Base-by-base conservation (phyloP, 2,329 filamentous ascomycete genomes). In the Fusarium setosum region DNA sequence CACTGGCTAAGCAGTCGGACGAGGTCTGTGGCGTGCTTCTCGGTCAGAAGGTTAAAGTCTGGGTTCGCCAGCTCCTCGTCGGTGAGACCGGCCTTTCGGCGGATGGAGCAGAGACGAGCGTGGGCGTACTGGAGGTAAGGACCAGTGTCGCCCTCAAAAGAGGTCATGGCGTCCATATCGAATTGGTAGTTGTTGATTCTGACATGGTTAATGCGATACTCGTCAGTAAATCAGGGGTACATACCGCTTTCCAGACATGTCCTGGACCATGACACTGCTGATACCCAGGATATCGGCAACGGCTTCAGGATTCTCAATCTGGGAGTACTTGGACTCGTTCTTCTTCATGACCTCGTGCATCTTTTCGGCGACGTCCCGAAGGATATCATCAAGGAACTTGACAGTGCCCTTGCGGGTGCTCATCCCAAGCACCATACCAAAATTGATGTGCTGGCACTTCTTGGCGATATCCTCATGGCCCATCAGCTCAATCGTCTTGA, bases 261-360 rank as follows among this genome's bases (percentile, higher is more conserved):
- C 96, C 80, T 98, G 95, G 18, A 97, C 93, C 94, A 98, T 98
- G 75, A 98, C 95, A 74, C 92, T 91, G 67, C 92, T 94, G 75
- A 98, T 97, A 65, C 95, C 96, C 4, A 98, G 86, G 11, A 88
- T 93, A 80, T 98, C 96, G 62, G 96, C 94, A 10, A 90, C 92
- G 54, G 88, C 86, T 54, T 88, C 89, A 1, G 95, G 95, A 77
- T 98, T 84, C 73, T 90, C 92, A 18, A 99, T 90, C 79, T 97
- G 94, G 56, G 88, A 82, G 79, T 98, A 99, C 84, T 99, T 99
- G 74, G 86, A 84, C 72, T 92, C 86, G 78, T 98, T 98, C 82
- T 91, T 91, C 79, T 83, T 88, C 96, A 99, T 99, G 50, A 96
- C 93, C 63, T 97, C 93, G 83, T 98, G 95, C 96, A 99, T 99